phyloP scores from a whole-genome alignment of 2,329 filamentous ascomycete genomes.

The Cordyceps fumosorosea region DNA sequence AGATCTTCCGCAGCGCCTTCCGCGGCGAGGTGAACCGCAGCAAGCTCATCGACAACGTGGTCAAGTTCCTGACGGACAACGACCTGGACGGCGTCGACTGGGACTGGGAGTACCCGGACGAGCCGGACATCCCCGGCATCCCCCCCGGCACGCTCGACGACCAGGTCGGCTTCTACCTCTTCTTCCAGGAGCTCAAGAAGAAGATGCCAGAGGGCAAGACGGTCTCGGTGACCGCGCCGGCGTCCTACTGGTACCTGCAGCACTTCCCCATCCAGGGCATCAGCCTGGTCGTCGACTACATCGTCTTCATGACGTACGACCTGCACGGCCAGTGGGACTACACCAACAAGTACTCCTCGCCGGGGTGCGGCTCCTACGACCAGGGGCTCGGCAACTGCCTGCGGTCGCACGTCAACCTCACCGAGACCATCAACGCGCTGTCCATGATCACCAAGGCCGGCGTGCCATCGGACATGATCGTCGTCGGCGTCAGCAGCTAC shows the following conservation, averaged over 20 bases:
- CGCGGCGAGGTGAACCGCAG: conserved; percentile 23
- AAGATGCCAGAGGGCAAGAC: conserved; percentile 18
- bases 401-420: conserved; percentile 29
- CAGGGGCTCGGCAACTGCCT: conserved; percentile 26
- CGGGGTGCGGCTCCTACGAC: conserved; percentile 10
- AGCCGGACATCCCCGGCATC: conserved; percentile 23
- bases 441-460: conserved; percentile 30
- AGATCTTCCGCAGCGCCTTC: conserved; percentile 18
- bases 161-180: conserved; percentile 16
- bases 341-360: conserved; percentile 19
- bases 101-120: conserved; percentile 28
- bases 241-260: conserved; percentile 30
- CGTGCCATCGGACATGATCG: conserved; percentile 23
- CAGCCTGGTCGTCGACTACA: conserved; percentile 24
- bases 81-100: conserved; percentile 33
- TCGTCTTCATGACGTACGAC: conserved; percentile 31
- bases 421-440: conserved; percentile 27
- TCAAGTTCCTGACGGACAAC: conserved; percentile 30
- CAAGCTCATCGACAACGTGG: conserved; percentile 26
- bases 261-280: conserved; percentile 25
- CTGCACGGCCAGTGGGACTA: conserved; percentile 29
- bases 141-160: conserved; percentile 19
- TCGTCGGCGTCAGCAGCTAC: conserved; percentile 23
- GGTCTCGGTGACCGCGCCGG: conserved; percentile 26
- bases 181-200: conserved; percentile 10